These are phyloP conservation scores for Lithospermum erythrorhizon DNA, from an alignment of 257 asterid genomes.

Conservation along the genomic window DNA sequence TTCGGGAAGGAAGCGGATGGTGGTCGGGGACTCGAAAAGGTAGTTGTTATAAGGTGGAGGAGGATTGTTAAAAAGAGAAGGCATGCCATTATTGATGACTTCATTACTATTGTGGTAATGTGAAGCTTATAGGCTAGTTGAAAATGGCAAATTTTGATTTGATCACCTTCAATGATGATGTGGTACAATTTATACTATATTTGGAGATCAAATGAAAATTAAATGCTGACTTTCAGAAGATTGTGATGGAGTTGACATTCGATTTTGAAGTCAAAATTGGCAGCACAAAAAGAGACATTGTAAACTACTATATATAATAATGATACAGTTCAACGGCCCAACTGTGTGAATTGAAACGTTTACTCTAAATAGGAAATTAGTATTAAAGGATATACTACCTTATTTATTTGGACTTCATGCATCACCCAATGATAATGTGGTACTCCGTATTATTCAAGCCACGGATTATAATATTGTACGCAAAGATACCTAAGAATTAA, in stretches of 20 bases:
- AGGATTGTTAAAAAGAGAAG: constrained; percentile 26
- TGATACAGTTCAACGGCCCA: background rate
- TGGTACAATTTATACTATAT: background rate
- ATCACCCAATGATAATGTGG: background rate
- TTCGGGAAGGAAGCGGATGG: constrained; percentile 25
- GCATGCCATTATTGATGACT: background rate
- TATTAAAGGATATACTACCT: background rate
- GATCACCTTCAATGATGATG: background rate
- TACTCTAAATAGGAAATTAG: background rate
- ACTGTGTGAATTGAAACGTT: background rate
- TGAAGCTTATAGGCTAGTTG: too few relatives aligned
- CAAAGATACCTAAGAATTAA: background rate
- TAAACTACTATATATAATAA: too few relatives aligned
- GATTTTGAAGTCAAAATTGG: background rate
- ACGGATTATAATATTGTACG: background rate
- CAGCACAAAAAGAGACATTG: background rate
- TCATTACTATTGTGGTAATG: background rate
- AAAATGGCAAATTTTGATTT: too few relatives aligned
- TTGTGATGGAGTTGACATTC: background rate
- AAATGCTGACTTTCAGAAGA: background rate
- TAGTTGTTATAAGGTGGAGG: constrained; percentile 19
- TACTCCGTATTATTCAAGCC: too few relatives aligned
- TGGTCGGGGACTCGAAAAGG: background rate
- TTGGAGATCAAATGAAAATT: background rate
- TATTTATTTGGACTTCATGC: background rate